phyloP scores from a whole-genome alignment of 164 flowering plant species.

The Taxillus chinensis region DNA sequence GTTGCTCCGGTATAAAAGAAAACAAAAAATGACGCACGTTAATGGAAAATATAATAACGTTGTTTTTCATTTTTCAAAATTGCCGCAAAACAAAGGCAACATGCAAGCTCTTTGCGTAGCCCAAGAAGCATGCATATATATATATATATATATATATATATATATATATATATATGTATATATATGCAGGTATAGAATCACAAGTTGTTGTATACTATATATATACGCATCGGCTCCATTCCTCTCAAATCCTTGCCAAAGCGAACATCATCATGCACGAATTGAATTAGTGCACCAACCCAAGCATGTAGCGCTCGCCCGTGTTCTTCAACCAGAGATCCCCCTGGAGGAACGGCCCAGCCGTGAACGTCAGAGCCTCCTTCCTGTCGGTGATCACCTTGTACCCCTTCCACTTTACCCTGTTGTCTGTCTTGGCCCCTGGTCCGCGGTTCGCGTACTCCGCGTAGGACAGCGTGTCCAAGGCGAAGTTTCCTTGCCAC shows the following conservation, averaged over 20 bases:
- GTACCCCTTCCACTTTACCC: constrained; percentile 37
- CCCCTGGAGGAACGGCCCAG: constrained; percentile 25
- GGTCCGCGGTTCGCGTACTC: constrained; percentile 45
- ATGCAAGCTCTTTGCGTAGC: too few species aligned
- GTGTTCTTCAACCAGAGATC: constrained; percentile 19
- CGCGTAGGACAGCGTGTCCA: constrained; percentile 30
- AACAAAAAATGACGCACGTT: too few species aligned
- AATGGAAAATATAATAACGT: too few species aligned
- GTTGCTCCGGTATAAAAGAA: too few species aligned
- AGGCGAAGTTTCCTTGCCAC: constrained; percentile 31
- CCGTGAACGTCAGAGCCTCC: constrained; percentile 29
- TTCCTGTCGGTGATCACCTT: constrained; percentile 15
- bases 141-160: neutral
- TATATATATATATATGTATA: too few species aligned
- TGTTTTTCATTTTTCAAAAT: too few species aligned
- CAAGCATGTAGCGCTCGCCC: constrained; percentile 17
- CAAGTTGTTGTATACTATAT: neutral
- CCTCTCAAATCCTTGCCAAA: neutral
- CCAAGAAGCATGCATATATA: too few species aligned
- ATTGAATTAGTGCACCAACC: constrained; percentile 9
- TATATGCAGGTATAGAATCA: neutral
- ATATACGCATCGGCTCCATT: neutral
- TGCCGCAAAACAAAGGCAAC: too few species aligned
- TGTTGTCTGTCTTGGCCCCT: constrained; percentile 20
- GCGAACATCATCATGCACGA: too few species aligned